Evolutionary conservation across 331 rosid species (phyloP).

Genomic region (Quercus phellos): DNA sequence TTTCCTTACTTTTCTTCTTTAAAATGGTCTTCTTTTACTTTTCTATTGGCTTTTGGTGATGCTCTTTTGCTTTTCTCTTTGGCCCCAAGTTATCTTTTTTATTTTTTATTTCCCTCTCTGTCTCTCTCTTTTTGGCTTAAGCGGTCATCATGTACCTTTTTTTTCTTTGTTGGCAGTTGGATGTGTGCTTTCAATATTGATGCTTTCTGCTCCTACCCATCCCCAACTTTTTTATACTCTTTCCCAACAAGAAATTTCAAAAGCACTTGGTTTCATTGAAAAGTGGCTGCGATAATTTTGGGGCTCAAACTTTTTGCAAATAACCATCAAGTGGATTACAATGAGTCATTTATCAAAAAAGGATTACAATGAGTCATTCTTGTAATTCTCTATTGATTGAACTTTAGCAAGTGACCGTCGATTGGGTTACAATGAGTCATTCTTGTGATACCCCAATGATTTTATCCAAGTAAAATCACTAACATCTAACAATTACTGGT

Average conservation of each 20-base stretch:
- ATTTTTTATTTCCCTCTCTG: too few species aligned
- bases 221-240: neutral
- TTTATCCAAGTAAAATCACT: too few species aligned
- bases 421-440: too few species aligned
- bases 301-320: neutral
- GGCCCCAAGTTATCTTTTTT: neutral
- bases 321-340: neutral
- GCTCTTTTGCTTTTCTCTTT: neutral
- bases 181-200: too few species aligned
- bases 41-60: neutral
- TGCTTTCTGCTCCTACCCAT: neutral
- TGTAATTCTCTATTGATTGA: neutral
- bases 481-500: too few species aligned
- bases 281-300: neutral
- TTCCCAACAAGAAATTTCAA: neutral
- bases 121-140: too few species aligned
- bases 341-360: neutral
- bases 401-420: neutral
- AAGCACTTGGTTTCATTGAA: neutral
- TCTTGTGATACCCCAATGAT: too few species aligned
- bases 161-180: too few species aligned
- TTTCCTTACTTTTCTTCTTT: too few species aligned
- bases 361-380: neutral
- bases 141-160: too few species aligned
- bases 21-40: neutral